Conservation (phyloP, 768 basidiomycete species). For the Gyrodon lividus region DNA sequence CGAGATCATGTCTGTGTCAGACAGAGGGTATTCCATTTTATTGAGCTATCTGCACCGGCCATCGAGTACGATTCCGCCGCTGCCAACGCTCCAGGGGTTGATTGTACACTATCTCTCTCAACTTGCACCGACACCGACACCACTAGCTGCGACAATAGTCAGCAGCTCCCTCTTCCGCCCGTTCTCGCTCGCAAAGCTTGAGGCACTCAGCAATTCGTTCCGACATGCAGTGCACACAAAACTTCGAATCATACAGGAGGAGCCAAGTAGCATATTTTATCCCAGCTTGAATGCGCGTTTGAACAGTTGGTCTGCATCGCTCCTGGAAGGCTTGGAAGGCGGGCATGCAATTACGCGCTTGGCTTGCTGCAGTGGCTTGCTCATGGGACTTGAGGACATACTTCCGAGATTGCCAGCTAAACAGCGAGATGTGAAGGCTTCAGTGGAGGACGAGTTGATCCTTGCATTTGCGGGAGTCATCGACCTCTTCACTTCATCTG, state of each 20-base stretch:
- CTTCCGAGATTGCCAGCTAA: slow-evolving; percentile 33
- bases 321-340: slow-evolving; percentile 61
- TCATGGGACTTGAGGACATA: slow-evolving; percentile 61
- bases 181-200: slow-evolving; percentile 28
- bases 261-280: slow-evolving; percentile 31
- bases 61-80: slow-evolving; percentile 10
- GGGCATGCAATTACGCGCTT: slow-evolving; percentile 63
- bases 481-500: slow-evolving; percentile 49
- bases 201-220: slow-evolving; percentile 27
- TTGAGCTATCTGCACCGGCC: slow-evolving; percentile 28
- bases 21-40: slow-evolving; percentile 24
- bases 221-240: slow-evolving; percentile 34
- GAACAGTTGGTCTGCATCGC: slow-evolving; percentile 49
- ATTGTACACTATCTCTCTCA: slow-evolving; percentile 28
- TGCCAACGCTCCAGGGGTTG: slow-evolving; percentile 26
- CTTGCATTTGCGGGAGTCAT: slow-evolving; percentile 74
- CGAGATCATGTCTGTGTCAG: slow-evolving; percentile 5
- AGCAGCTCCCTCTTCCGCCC: slow-evolving; percentile 31
- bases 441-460: slow-evolving; percentile 63
- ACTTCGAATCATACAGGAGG: slow-evolving; percentile 19
- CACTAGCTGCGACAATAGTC: slow-evolving; percentile 32
- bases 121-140: slow-evolving; percentile 30
- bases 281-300: slow-evolving; percentile 40
- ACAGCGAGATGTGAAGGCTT: slow-evolving; percentile 34
- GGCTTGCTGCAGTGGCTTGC: slow-evolving; percentile 60